Evolutionary conservation across 805 yeast species (phyloP), one percentile per base, ranked within the genome.

Genomic region (Huiozyma sinensis): DNA sequence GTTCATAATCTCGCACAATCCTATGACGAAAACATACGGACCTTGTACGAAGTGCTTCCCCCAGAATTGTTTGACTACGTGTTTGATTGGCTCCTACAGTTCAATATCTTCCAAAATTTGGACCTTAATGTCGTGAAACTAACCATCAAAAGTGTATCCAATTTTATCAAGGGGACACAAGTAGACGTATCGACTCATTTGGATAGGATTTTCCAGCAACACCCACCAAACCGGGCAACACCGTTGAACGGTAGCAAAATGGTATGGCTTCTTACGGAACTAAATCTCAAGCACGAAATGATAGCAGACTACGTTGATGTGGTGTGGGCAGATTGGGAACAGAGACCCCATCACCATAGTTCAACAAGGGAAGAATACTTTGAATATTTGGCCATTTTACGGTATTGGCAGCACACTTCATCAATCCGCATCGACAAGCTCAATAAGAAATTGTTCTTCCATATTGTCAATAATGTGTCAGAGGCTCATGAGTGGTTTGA

Each of bases 1-100:
- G 81, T 79, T 9, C 76, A 78, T 5, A 65, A 70, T 44, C 47
- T 72, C 41, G 43, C 61, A 38, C 44, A 65, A 47, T 60, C 81
- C 3, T 78, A 61, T 50, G 34, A 61, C 8, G 53, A 56, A 1
- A 64, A 72, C 9, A 61, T 75, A 1, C 43, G 58, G 41, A 44
- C 53, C 9, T 28, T 68, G 8, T 46, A 57, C n/a, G 31, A 48
- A 1, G 29, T 61, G 0, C 48, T 56, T 33, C 50, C 40, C 50
- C 47, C 38, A 40, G 39, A 30, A 47, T 40, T 6, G 35, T 49
- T 44, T 38, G 54, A 28, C 41, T 50, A 41, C 32, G 33, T 66
- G 42, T 38, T 59, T 2, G 48, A 52, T 6, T 58, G 63, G 63
- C 40, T 59, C 9, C 28, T 58, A 12, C 32, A 44, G 8, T 44